These are phyloP conservation scores for Pseudogymnoascus sp. DNA, from an alignment of 2,329 filamentous ascomycete genomes.

Conservation along the genomic window DNA sequence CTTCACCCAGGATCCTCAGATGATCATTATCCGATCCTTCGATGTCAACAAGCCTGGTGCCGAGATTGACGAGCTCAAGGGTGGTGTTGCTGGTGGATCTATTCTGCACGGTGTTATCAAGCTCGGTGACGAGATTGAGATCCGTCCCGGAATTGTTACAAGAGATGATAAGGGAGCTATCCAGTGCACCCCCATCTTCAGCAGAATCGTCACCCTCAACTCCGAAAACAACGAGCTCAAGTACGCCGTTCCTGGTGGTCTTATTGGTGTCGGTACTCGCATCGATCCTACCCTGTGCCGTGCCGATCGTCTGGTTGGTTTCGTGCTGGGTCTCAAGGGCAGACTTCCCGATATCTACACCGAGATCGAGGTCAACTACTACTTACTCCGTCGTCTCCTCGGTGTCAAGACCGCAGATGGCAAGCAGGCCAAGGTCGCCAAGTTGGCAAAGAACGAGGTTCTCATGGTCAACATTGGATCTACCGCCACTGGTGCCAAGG, in stretches of 20 bases:
- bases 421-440: conserved; percentile 98
- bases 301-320: conserved; percentile 97
- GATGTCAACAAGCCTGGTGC: conserved; percentile 99
- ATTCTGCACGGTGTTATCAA: conserved; percentile 96
- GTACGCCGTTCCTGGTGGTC: conserved; percentile 92
- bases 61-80: conserved; percentile 96
- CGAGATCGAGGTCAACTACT: conserved; percentile 99
- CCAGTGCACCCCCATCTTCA: conserved; percentile 96
- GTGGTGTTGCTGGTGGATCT: conserved; percentile 93
- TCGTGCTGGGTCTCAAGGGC: conserved; percentile 92
- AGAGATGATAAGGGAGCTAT: conserved; percentile 90
- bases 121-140: conserved; percentile 96
- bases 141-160: conserved; percentile 94
- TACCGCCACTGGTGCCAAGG: conserved; percentile 94
- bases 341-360: conserved; percentile 94
- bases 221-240: conserved; percentile 98
- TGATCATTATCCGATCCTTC: conserved; percentile 99
- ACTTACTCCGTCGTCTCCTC: conserved; percentile 84
- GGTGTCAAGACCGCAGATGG: conserved; percentile 97
- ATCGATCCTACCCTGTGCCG: conserved; percentile 97
- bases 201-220: conserved; percentile 87
- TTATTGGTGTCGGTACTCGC: conserved; percentile 96
- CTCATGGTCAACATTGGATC: conserved; percentile 99
- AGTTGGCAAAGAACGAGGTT: conserved; percentile 96
- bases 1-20: conserved; percentile 86